A percentile compares a stretch with the other conserved stretches of the same genome.
Evolutionary conservation across 2,329 filamentous ascomycete species (phyloP).

Genomic region (Phoma sp.): DNA sequence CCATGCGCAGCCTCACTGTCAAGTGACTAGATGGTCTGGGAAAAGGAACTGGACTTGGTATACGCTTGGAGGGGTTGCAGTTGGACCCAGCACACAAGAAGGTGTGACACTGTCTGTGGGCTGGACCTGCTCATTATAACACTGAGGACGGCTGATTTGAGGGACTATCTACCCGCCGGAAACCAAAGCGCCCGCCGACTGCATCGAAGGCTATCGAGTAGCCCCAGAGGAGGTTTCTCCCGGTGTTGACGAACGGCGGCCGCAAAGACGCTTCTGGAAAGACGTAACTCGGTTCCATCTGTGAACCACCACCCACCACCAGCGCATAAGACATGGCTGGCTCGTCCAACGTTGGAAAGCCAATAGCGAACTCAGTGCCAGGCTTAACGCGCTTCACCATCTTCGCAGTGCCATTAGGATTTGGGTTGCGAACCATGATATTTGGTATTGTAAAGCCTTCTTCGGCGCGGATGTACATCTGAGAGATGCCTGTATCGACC

Average conservation of each 20-base stretch:
- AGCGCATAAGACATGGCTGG: slow-evolving; percentile 33
- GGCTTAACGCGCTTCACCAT: slow-evolving; percentile 39
- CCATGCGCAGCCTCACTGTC: slow-evolving; percentile 41
- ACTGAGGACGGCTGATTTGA: slow-evolving; percentile 22
- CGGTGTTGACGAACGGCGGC: slow-evolving; percentile 43
- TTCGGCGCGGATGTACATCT: slow-evolving; percentile 45
- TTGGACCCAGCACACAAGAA: neutral
- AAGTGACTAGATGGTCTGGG: slow-evolving; percentile 39
- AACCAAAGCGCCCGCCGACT: slow-evolving; percentile 38
- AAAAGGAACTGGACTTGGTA: slow-evolving; percentile 18
- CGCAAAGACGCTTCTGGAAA: slow-evolving; percentile 29
- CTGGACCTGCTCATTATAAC: slow-evolving; percentile 17
- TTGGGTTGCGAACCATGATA: slow-evolving; percentile 40
- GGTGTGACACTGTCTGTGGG: neutral
- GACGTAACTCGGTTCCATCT: slow-evolving; percentile 37
- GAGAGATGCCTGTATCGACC: slow-evolving; percentile 42
- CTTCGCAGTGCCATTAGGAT: slow-evolving; percentile 31
- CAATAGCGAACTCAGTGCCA: slow-evolving; percentile 37
- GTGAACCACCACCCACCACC: slow-evolving; percentile 31
- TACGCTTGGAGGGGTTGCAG: slow-evolving; percentile 4
- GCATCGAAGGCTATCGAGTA: slow-evolving; percentile 46
- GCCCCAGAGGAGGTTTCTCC: slow-evolving; percentile 40
- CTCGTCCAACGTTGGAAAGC: slow-evolving; percentile 27
- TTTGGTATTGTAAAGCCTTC: slow-evolving; percentile 35
- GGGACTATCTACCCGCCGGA: slow-evolving; percentile 27